These are phyloP conservation scores for Rhexocercosporidium sp. DNA, from an alignment of 2,329 filamentous ascomycete genomes.

Conservation along the genomic window DNA sequence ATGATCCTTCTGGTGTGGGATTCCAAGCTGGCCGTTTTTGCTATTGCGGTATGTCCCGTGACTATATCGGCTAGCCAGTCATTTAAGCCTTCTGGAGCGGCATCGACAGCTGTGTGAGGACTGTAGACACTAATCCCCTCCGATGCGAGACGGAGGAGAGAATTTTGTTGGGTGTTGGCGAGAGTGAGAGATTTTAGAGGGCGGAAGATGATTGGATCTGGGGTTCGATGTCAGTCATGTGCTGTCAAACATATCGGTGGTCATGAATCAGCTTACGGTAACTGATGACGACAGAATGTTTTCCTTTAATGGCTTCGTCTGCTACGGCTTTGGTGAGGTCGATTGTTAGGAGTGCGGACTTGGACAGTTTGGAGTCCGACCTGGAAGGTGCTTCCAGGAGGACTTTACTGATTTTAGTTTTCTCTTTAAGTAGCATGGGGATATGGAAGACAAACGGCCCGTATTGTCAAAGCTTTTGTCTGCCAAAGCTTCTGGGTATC, in stretches of 20 bases:
- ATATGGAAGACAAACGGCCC: slow-evolving; percentile 57
- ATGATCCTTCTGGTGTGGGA: slow-evolving; percentile 32
- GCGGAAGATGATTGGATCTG: slow-evolving; percentile 96
- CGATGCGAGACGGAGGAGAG: slow-evolving; percentile 80
- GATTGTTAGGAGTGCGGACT: slow-evolving; percentile 80
- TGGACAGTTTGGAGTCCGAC: slow-evolving; percentile 55
- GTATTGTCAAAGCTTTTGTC: slow-evolving; percentile 96
- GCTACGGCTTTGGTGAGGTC: slow-evolving; percentile 90
- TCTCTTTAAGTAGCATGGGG: not conserved
- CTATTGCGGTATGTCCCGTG: slow-evolving; percentile 44
- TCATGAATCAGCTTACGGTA: slow-evolving; percentile 68
- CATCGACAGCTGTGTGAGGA: slow-evolving; percentile 94
- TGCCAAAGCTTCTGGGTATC: slow-evolving; percentile 87
- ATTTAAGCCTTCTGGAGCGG: slow-evolving; percentile 81
- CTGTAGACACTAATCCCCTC: slow-evolving; percentile 94
- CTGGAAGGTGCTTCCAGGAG: slow-evolving; percentile 72
- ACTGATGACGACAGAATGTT: slow-evolving; percentile 80
- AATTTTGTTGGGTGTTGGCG: slow-evolving; percentile 83
- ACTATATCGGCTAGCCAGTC: slow-evolving; percentile 94
- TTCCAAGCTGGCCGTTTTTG: slow-evolving; percentile 13
- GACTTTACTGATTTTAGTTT: slow-evolving; percentile 49
- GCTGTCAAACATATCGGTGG: not conserved
- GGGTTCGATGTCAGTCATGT: slow-evolving; percentile 14
- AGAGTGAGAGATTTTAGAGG: slow-evolving; percentile 88
- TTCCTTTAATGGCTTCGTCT: slow-evolving; percentile 81